Evolutionary conservation across 805 yeast species (phyloP).

Genomic region (Cyberlindnera euphorbiae): DNA sequence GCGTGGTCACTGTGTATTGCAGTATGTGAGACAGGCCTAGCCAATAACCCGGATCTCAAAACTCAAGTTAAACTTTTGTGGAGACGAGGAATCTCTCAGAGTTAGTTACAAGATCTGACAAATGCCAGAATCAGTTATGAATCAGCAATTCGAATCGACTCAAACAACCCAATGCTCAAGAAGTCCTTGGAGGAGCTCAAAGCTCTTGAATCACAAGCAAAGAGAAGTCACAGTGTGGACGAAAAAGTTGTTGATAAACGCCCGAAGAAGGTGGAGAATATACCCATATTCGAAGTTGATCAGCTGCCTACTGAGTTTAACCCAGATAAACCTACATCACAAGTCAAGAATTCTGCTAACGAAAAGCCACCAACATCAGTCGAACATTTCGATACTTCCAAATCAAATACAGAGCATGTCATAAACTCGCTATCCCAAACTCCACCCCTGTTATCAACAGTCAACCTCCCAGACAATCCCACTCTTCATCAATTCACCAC

Average conservation of each 20-base stretch:
- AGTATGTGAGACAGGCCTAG: conserved; percentile 48
- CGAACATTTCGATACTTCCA: not conserved
- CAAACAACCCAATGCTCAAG: conserved; percentile 34
- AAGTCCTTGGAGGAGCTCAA: conserved; percentile 31
- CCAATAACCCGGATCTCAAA: conserved; percentile 24
- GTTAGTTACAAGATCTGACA: conserved; percentile 24
- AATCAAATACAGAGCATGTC: no score
- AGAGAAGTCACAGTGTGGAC: conserved; percentile 47
- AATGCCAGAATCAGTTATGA: conserved; percentile 30
- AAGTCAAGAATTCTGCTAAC: conserved; percentile 53
- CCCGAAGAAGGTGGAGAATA: conserved; percentile 15
- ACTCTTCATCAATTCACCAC: conserved; percentile 41
- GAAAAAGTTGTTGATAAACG: conserved; percentile 35
- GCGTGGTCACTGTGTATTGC: conserved; percentile 45
- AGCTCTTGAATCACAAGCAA: conserved; percentile 13
- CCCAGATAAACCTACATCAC: conserved; percentile 40
- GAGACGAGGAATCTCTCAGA: conserved; percentile 42
- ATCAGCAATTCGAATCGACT: conserved; percentile 38
- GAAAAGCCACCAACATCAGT: no score
- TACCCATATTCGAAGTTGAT: conserved; percentile 40
- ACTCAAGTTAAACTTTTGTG: conserved; percentile 45
- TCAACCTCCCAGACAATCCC: conserved; percentile 39
- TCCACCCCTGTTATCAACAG: not conserved
- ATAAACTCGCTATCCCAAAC: no score
- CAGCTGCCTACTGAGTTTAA: conserved; percentile 36